Base-by-base conservation (phyloP, 805 yeast genomes). In the Wickerhamomyces bisporus region DNA sequence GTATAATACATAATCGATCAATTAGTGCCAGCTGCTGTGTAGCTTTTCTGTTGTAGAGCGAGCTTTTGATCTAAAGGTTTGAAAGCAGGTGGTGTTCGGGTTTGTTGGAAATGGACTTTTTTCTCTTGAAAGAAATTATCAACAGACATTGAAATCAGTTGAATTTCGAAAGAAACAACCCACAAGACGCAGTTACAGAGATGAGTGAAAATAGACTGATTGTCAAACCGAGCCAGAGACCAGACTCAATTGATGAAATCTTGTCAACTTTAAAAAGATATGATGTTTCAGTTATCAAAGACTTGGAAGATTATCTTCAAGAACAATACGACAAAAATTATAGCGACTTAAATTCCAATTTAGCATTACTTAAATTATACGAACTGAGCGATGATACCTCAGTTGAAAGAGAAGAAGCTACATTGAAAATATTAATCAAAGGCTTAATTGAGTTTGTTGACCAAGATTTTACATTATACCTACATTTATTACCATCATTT, bases 311-410 rank as follows among this genome's bases (percentile, higher is more conserved):
- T n/a, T 71, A 71, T 43, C 61, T 69, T 30, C 48, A 50, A 26
- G 45, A 54, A 18, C 76, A 71, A 46, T 65, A 69, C 47, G 40
- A 47, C 13, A 53, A 54, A 16, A 58, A 56, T 20, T 69, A 55
- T 48, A 55, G 57, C 38, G 73, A 67, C 47, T 52, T 68, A 32
- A 60, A 54, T 44, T 69, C 76, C 42, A 70, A 69, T 49, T 48
- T 70, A 50, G 76, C 76, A 1, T 57, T 71, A 17, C 54, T 71
- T 43, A 71, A 71, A 40, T 57, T 71, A 34, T 70, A 62, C 36
- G 65, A 60, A 40, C 48, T 62, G 19, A 55, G 60, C 33, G 64
- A 65, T 18, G 64, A 60, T 21, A 47, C 58, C 19, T 50, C 61
- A 11, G 45, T 53, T 19, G 64, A 62, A 41, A 67, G 70, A 43